A percentile compares a stretch with the other conserved stretches of the same genome.
These are phyloP conservation scores for Irpex sp. DNA, from an alignment of 1,284 basidiomycete species.

Conservation along the genomic window DNA sequence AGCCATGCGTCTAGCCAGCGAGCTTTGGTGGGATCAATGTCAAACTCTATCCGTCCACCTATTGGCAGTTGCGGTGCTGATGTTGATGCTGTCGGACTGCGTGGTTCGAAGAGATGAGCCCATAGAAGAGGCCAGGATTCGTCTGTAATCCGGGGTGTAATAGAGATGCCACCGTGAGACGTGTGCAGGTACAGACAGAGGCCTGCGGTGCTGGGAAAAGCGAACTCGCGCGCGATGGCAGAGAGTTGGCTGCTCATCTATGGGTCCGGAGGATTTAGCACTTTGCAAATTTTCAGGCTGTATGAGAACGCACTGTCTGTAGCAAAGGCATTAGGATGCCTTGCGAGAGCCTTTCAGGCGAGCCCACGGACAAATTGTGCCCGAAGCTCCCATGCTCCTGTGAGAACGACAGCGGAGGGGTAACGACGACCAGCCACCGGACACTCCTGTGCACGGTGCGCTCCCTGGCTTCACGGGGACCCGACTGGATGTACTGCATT, in stretches of 20 bases:
- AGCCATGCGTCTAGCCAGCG: slow-evolving; percentile 72
- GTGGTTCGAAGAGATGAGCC: slow-evolving; percentile 53
- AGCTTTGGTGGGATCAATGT: slow-evolving; percentile 65
- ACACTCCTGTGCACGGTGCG: slow-evolving; percentile 38
- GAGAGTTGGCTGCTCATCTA: slow-evolving; percentile 71
- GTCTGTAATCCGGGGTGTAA: slow-evolving; percentile 68
- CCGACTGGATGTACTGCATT: slow-evolving; percentile 52
- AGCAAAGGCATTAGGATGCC: slow-evolving; percentile 72
- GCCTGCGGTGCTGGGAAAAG: slow-evolving; percentile 68
- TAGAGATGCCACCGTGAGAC: slow-evolving; percentile 45
- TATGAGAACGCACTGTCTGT: slow-evolving; percentile 51
- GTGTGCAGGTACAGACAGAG: slow-evolving; percentile 69
- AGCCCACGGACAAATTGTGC: slow-evolving; percentile 54
- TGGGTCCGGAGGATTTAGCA: slow-evolving; percentile 1
- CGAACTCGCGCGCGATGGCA: slow-evolving; percentile 75
- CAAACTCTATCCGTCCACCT: slow-evolving; percentile 70
- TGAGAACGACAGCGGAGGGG: slow-evolving; percentile 56
- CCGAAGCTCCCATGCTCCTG: slow-evolving; percentile 58
- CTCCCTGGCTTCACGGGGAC: slow-evolving; percentile 44
- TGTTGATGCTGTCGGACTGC: slow-evolving; percentile 21
- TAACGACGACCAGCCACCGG: slow-evolving; percentile 60
- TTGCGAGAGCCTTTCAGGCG: slow-evolving; percentile 53
- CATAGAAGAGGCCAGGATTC: slow-evolving; percentile 72
- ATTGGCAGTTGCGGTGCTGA: slow-evolving; percentile 45
- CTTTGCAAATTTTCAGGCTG: not conserved